Conservation (phyloP, 2,329 filamentous ascomycete genomes). For the Lasiodiplodia hormozganensis region DNA sequence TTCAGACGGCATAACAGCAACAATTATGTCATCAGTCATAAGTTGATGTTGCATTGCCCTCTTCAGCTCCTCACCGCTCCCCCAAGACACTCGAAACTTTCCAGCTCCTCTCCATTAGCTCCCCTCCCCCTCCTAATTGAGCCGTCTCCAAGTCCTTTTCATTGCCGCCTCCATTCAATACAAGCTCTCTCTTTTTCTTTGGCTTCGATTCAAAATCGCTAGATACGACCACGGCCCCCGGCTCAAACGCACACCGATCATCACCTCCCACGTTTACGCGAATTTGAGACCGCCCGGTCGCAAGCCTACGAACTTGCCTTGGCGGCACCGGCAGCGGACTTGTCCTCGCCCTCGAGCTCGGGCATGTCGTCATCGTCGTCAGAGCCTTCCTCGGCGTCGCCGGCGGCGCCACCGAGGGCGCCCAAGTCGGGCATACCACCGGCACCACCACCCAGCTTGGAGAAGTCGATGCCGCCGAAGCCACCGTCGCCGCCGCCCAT, state of each 20-base stretch:
- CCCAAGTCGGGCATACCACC: constrained; percentile 49
- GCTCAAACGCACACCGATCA: neutral
- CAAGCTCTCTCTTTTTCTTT: constrained; percentile 5
- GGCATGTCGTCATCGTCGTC: constrained; percentile 84
- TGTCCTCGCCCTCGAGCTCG: constrained; percentile 60
- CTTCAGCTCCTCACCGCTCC: constrained; percentile 17
- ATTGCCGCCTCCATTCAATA: neutral
- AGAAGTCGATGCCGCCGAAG: constrained; percentile 91
- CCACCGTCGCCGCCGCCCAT: constrained; percentile 67
- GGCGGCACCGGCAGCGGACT: constrained; percentile 27
- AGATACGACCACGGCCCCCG: constrained; percentile 10
- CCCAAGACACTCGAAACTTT: neutral
- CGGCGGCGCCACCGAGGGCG: constrained; percentile 51
- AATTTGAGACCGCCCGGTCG: neutral
- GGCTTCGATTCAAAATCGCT: constrained; percentile 10
- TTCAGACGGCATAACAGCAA: constrained; percentile 4
- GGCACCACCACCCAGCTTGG: constrained; percentile 70
- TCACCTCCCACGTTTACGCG: neutral
- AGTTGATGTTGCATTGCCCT: constrained; percentile 1
- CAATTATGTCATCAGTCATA: constrained; percentile 17
- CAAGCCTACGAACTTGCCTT: constrained; percentile 35
- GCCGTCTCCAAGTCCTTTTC: neutral
- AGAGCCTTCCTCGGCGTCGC: constrained; percentile 64
- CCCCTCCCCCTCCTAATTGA: neutral
- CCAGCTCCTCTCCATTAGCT: neutral